Evolutionary conservation across 2,329 filamentous ascomycete species (phyloP).

Genomic region (Colletotrichum sp.): DNA sequence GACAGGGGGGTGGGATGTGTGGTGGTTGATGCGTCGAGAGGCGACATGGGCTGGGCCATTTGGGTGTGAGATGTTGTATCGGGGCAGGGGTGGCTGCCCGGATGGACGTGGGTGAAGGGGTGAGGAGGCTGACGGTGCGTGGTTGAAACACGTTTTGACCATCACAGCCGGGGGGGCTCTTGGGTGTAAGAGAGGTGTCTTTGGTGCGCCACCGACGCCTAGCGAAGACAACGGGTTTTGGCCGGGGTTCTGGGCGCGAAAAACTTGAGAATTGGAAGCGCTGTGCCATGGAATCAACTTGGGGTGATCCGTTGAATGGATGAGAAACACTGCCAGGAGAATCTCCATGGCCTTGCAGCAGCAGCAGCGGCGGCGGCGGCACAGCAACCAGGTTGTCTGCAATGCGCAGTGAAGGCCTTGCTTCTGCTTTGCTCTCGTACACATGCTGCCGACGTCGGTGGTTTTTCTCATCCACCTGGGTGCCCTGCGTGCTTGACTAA

Average conservation of each 20-base stretch:
- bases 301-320: background rate
- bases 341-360: background rate
- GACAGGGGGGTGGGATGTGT: conserved; percentile 8
- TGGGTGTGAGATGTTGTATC: background rate
- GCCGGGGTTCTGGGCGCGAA: background rate
- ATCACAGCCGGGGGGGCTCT: conserved; percentile 3
- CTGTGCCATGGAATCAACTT: background rate
- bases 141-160: conserved; percentile 37
- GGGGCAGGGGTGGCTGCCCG: background rate
- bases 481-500: background rate
- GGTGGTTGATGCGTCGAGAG: background rate
- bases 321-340: background rate
- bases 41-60: background rate
- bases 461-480: background rate
- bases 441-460: conserved; percentile 3
- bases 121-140: conserved; percentile 23
- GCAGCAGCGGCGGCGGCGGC: background rate
- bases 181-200: conserved; percentile 2
- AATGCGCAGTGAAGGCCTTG: background rate
- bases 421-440: background rate
- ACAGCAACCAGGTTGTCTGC: background rate
- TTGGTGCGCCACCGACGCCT: background rate
- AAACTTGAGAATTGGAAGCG: background rate
- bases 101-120: conserved; percentile 4
- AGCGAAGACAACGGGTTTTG: background rate